Conservation (phyloP, 805 yeast species). For the Kodamaea hsintzibuensis region DNA sequence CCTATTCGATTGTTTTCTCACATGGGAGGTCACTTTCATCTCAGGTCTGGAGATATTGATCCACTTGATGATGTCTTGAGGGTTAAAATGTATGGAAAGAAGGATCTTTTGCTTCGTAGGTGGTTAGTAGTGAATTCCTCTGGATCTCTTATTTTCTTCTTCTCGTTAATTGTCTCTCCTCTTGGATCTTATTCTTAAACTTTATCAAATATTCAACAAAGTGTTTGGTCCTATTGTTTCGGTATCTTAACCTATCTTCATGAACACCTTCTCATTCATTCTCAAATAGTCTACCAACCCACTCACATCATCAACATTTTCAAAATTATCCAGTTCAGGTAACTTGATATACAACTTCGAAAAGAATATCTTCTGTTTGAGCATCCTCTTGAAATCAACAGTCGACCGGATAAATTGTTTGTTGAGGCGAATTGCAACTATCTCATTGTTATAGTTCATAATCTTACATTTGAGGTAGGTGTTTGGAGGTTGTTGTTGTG, state of each 20-base stretch:
- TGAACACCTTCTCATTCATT: constrained; percentile 20
- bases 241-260: constrained; percentile 20
- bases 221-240: no score
- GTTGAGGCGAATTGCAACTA: constrained; percentile 26
- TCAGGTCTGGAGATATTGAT: no score
- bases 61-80: no score
- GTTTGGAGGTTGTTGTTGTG: background rate
- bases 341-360: constrained; percentile 28
- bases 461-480: constrained; percentile 29
- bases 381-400: constrained; percentile 26
- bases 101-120: no score
- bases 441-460: constrained; percentile 26
- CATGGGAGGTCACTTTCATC: no score
- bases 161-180: no score
- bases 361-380: constrained; percentile 26
- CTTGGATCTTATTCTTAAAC: background rate
- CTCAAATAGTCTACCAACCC: constrained; percentile 21
- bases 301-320: constrained; percentile 26
- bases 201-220: background rate
- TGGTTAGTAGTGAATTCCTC: no score
- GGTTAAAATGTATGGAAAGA: no score
- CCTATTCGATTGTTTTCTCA: no score
- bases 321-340: constrained; percentile 22
- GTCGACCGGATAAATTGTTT: constrained; percentile 22
- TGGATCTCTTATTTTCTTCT: no score